Evolutionary conservation across 371 early-diverging fungal species (phyloP).

Genomic region (Capillidium heterosporum): DNA sequence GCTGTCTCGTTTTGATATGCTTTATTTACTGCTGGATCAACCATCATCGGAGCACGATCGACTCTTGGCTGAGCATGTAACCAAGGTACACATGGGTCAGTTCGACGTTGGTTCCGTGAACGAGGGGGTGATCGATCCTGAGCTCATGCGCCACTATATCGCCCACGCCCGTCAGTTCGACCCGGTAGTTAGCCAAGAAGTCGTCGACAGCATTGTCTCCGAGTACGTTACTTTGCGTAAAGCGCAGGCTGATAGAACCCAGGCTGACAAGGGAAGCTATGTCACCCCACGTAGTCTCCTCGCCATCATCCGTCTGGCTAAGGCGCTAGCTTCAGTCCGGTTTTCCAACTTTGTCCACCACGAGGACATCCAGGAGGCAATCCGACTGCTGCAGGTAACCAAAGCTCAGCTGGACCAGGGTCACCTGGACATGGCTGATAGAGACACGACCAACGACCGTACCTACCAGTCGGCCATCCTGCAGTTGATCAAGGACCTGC

Average conservation of each 20-base stretch:
- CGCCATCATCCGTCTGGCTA: conserved; percentile 82
- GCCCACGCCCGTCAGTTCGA: conserved; percentile 55
- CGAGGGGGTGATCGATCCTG: conserved; percentile 39
- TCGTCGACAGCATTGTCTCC: conserved; percentile 72
- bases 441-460: too few species aligned
- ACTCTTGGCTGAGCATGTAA: conserved; percentile 74
- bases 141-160: conserved; percentile 63
- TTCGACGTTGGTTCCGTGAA: conserved; percentile 42
- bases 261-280: conserved; percentile 25
- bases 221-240: conserved; percentile 70
- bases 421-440: conserved; percentile 9
- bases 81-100: conserved; percentile 75
- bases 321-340: conserved; percentile 78
- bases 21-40: conserved; percentile 77
- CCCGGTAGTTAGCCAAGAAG: conserved; percentile 51
- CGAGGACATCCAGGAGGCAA: conserved; percentile 87
- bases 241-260: conserved; percentile 28
- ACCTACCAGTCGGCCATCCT: too few species aligned
- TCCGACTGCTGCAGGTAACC: conserved; percentile 78
- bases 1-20: conserved; percentile 92
- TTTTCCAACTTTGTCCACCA: conserved; percentile 55
- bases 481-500: too few species aligned
- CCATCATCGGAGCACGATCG: conserved; percentile 54
- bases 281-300: conserved; percentile 76
- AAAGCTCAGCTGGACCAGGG: conserved; percentile 30